Evolutionary conservation across 2,329 filamentous ascomycete species (phyloP).

Genomic region (Penicillium janthinellum): DNA sequence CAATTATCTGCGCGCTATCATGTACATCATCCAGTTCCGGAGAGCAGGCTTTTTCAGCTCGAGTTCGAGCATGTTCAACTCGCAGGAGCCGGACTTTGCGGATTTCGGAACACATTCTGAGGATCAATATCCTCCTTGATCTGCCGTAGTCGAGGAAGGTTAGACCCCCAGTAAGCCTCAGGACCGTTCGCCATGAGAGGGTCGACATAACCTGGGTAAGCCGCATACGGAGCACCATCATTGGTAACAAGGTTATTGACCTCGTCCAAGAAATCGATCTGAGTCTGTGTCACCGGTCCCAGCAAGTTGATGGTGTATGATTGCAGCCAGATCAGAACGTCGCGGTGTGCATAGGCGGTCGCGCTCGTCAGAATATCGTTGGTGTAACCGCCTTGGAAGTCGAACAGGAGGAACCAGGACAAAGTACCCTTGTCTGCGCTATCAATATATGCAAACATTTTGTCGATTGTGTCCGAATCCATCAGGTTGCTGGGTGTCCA

Average conservation of each 20-base stretch:
- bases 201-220: conserved; percentile 66
- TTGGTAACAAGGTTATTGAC: conserved; percentile 48
- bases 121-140: conserved; percentile 59
- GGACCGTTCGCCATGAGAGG: conserved; percentile 49
- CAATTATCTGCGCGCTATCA: neutral
- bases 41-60: neutral
- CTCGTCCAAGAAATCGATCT: conserved; percentile 53
- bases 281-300: conserved; percentile 45
- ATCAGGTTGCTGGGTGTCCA: conserved; percentile 55
- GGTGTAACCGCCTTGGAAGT: conserved; percentile 63
- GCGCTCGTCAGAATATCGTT: conserved; percentile 56
- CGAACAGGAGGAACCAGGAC: conserved; percentile 63
- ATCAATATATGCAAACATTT: conserved; percentile 59
- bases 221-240: conserved; percentile 38
- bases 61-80: neutral
- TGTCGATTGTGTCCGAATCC: conserved; percentile 47
- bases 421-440: conserved; percentile 52
- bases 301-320: conserved; percentile 59
- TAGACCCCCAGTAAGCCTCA: conserved; percentile 57
- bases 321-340: conserved; percentile 63
- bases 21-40: neutral
- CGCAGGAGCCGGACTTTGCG: conserved; percentile 46
- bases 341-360: conserved; percentile 64
- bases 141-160: conserved; percentile 49
- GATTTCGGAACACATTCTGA: conserved; percentile 58